These are phyloP conservation scores for Fraxinus angustifolia DNA, from an alignment of 305 asterid genomes.

Conservation along the genomic window DNA sequence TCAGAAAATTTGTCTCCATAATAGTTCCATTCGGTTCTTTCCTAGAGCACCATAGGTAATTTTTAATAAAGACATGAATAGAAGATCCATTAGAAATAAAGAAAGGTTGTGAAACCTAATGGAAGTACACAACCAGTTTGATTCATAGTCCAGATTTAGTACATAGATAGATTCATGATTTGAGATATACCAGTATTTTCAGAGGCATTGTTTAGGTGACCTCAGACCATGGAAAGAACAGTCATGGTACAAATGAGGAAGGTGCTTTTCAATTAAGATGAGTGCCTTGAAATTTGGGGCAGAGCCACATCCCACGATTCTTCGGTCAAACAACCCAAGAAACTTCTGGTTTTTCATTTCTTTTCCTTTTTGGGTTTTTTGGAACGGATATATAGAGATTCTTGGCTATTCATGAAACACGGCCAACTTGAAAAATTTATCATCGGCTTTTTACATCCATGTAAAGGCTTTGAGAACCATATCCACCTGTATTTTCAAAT, in stretches of 20 bases:
- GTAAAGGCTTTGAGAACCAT: background rate
- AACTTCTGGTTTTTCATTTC: background rate
- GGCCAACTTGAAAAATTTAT: background rate
- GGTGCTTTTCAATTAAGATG: background rate
- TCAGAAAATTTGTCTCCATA: background rate
- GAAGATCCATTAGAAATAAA: background rate
- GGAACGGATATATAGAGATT: background rate
- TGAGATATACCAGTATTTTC: background rate
- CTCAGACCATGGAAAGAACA: background rate
- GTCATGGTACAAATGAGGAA: too few species aligned
- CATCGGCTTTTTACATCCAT: background rate
- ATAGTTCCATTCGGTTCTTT: background rate
- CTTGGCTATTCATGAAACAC: background rate
- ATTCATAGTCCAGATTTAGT: background rate
- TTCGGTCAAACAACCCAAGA: background rate
- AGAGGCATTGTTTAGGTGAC: background rate
- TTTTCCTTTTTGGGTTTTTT: background rate
- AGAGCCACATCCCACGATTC: background rate
- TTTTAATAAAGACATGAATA: background rate
- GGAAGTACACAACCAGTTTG: background rate
- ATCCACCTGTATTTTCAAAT: background rate
- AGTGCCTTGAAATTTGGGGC: background rate
- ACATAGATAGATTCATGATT: background rate
- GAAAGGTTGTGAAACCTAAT: background rate
- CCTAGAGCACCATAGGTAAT: background rate